A percentile compares a stretch with the other conserved stretches of the same genome.
Conservation (phyloP, 345 rosid genomes). For the Excoecaria cochinchinensis region DNA sequence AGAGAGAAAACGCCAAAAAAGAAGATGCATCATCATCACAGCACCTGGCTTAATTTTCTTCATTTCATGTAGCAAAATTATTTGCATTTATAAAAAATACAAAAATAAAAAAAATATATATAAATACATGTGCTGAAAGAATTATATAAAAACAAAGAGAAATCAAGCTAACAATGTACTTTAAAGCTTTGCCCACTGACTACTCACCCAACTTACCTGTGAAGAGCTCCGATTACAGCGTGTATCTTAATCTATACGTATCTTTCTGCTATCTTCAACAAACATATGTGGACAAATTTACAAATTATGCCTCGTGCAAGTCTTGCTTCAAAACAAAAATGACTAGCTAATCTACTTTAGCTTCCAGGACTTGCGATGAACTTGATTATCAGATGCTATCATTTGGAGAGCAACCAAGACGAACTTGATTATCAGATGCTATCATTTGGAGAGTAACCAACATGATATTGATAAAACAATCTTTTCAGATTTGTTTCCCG, state of each 20-base stretch:
- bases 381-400: not conserved
- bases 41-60: conserved; percentile 20
- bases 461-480: too few species aligned
- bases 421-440: not conserved
- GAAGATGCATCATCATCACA: conserved; percentile 24
- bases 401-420: not conserved
- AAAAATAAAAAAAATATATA: too few species aligned
- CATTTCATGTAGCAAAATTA: not conserved
- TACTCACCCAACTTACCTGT: not conserved
- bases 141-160: not conserved
- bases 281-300: not conserved
- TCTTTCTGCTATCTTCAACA: not conserved
- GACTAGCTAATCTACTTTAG: not conserved
- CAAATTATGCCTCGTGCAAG: not conserved
- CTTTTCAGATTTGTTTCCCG: not conserved
- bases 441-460: not conserved
- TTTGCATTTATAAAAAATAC: not conserved
- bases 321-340: not conserved
- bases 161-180: not conserved
- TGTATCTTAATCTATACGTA: not conserved
- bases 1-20: conserved; percentile 49
- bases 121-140: not conserved
- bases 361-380: not conserved
- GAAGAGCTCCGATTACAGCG: too few species aligned
- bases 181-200: not conserved